Percentiles rank a stretch among this genome's conserved stretches.
These are phyloP conservation scores for Marchantia polymorpha DNA, from an alignment of 225 moss, liverwort and hornwort species.

Conservation along the genomic window DNA sequence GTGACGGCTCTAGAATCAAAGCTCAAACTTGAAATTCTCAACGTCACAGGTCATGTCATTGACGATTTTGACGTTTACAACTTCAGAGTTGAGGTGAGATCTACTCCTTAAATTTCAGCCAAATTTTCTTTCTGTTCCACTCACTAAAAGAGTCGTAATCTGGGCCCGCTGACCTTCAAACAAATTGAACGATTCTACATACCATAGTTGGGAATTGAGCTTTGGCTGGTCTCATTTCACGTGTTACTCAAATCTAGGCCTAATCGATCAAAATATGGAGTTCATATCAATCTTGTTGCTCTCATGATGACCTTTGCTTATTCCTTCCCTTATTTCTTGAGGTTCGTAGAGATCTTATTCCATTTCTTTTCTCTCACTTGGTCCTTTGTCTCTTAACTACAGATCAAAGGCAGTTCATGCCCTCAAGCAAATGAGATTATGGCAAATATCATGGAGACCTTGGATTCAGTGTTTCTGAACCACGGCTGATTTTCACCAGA, in stretches of 20 bases:
- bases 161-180: background rate
- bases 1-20: background rate
- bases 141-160: background rate
- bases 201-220: too few relatives aligned
- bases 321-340: too few relatives aligned
- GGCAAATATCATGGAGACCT: background rate
- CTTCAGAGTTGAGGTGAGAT: slow-evolving; percentile 1
- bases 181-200: too few relatives aligned
- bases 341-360: too few relatives aligned
- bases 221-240: too few relatives aligned
- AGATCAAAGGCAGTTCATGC: background rate
- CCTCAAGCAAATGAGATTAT: background rate
- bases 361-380: background rate
- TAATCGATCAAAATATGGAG: too few relatives aligned
- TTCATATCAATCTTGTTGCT: too few relatives aligned
- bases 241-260: too few relatives aligned
- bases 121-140: background rate
- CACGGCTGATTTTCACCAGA: too few relatives aligned
- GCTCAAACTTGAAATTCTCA: slow-evolving; percentile 1
- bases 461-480: slow-evolving; percentile 1
- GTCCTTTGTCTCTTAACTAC: background rate
- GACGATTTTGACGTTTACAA: slow-evolving; percentile 7
- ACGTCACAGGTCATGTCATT: background rate
- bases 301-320: too few relatives aligned
- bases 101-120: background rate